These are phyloP conservation scores for Penicillium sp. DNA, from an alignment of 2,329 filamentous ascomycete genomes.

Conservation along the genomic window DNA sequence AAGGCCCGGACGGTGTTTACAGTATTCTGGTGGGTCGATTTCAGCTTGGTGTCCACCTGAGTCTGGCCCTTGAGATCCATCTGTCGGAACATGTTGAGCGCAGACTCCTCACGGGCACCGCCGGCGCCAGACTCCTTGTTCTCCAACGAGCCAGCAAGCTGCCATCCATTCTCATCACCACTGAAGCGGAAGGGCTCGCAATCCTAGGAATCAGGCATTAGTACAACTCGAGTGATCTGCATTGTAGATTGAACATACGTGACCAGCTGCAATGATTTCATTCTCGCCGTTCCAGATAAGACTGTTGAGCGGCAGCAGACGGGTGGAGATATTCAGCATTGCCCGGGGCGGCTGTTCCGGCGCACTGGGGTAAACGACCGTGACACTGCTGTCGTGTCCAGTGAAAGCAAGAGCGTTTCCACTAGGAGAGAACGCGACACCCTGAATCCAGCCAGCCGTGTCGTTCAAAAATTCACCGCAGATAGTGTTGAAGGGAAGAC, in stretches of 20 bases:
- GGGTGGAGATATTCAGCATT: constrained; percentile 84
- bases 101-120: constrained; percentile 73
- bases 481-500: constrained; percentile 95
- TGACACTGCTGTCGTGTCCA: constrained; percentile 93
- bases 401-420: constrained; percentile 92
- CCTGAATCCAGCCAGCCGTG: constrained; percentile 94
- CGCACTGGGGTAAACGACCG: constrained; percentile 87
- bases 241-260: constrained; percentile 50
- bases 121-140: constrained; percentile 59
- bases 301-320: constrained; percentile 86
- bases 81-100: constrained; percentile 95
- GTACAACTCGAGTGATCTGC: neutral
- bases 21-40: constrained; percentile 95
- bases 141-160: constrained; percentile 76
- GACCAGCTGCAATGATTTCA: constrained; percentile 92
- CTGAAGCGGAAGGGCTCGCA: constrained; percentile 85
- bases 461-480: constrained; percentile 96
- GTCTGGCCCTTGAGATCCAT: constrained; percentile 96
- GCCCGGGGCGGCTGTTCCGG: constrained; percentile 86
- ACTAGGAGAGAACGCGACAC: constrained; percentile 85
- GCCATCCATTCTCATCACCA: constrained; percentile 75
- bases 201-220: constrained; percentile 41
- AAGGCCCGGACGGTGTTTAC: constrained; percentile 79
- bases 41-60: constrained; percentile 88
- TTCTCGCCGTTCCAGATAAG: constrained; percentile 86